Base-by-base conservation (phyloP, 2,329 filamentous ascomycete species). In the Penicillium sp. region DNA sequence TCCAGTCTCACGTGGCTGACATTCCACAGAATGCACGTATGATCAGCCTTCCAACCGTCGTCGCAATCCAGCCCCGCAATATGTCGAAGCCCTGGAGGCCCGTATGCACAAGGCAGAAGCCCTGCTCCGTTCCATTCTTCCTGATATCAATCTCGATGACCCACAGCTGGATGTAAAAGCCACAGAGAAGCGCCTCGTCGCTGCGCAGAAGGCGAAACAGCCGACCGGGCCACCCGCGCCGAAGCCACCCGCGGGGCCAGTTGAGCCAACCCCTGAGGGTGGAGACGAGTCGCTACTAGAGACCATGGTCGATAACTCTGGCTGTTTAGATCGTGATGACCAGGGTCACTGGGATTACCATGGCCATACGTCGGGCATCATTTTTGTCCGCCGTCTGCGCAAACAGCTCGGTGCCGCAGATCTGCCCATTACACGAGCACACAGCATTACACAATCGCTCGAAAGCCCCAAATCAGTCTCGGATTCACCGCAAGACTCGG, bases 261-360 rank as follows among this genome's bases (percentile, higher is more conserved):
- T 63, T 13, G 64, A 68, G 5, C 43, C 62, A 5, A 73, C 70
- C 48, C 69, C 73, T 10, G 67, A 75, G 49, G 75, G 78, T 46
- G 82, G 82, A 29, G 82, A 87, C 45, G 91, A 93, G 63, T 86
- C 85, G 11, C 85, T 93, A 62, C 80, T 99, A 26, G 88, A 93
- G 70, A 96, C 93, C 27, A 98, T 99, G 93, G 92, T 98, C 56
- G 90, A 93, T 70, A 90, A 90, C 43, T 91, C 93, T 3, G 95
- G 93, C 35, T 90, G 93, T 70, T 82, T 99, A 19, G 93, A 98
- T 68, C 82, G 98, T 33, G 92, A 96, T 67, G 93, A 98, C 65
- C 86, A 88, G 66, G 93, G 93, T 43, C 87, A 95, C 66, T 96
- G 92, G 87, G 93, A 98, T 74, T 99, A 96, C 68, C 91, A 96